Percentiles rank a stretch among this genome's conserved stretches.
Conservation (phyloP, 306 rosid species). For the Prunus padus region DNA sequence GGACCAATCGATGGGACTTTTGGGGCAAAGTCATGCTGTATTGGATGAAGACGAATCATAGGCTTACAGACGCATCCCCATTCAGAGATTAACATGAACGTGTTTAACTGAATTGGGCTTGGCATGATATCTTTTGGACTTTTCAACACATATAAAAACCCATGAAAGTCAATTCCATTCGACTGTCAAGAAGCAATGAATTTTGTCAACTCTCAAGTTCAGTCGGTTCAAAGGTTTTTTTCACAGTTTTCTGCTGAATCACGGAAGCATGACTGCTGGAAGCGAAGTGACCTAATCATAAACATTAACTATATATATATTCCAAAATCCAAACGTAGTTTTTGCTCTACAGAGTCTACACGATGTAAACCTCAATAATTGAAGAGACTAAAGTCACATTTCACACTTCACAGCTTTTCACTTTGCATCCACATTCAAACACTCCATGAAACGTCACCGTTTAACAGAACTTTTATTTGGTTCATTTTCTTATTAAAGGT, state of each 20-base stretch:
- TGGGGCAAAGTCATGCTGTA: neutral
- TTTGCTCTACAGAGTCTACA: neutral
- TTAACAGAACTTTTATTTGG: too few relatives aligned
- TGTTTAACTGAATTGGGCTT: neutral
- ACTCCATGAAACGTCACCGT: neutral
- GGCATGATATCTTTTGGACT: neutral
- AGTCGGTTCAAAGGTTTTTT: too few relatives aligned
- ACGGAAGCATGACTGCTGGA: neutral
- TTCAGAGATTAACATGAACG: neutral
- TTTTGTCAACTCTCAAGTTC: neutral
- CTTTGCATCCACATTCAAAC: neutral
- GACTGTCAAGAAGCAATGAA: neutral
- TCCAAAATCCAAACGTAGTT: neutral
- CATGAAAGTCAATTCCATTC: neutral
- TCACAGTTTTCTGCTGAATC: neutral
- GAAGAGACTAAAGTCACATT: too few relatives aligned
- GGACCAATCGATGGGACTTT: neutral
- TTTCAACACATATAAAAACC: neutral
- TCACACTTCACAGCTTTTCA: neutral
- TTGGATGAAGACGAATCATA: neutral
- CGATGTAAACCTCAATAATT: too few relatives aligned
- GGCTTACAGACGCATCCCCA: neutral
- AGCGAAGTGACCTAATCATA: neutral
- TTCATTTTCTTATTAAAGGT: constrained; percentile 4
- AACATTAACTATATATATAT: neutral